phyloP scores from a whole-genome alignment of 2,329 filamentous ascomycete genomes.

The Nigrospora osmanthi region DNA sequence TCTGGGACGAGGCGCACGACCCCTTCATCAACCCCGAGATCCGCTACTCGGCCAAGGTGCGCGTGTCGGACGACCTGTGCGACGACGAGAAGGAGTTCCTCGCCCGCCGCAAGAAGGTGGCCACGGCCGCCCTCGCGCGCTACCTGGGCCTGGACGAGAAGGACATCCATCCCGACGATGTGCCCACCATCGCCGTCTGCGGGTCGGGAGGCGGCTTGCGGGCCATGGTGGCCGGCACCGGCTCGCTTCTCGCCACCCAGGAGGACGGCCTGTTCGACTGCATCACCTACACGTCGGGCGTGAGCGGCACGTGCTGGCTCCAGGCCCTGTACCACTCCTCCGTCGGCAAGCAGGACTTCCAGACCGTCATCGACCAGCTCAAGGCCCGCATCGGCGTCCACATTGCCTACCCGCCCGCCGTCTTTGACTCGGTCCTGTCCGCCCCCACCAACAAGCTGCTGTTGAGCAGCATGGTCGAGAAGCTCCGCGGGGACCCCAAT shows the following conservation, averaged over 20 bases:
- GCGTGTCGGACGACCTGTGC: slow-evolving; percentile 75
- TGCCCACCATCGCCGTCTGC: slow-evolving; percentile 88
- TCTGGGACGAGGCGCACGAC: slow-evolving; percentile 88
- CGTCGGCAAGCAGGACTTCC: slow-evolving; percentile 60
- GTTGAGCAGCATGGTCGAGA: slow-evolving; percentile 82
- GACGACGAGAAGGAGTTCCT: slow-evolving; percentile 74
- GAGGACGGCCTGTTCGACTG: slow-evolving; percentile 91
- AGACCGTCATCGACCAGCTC: slow-evolving; percentile 70
- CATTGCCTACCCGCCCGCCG: slow-evolving; percentile 84
- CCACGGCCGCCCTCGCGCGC: slow-evolving; percentile 65
- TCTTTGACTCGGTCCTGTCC: slow-evolving; percentile 72
- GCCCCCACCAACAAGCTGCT: slow-evolving; percentile 91
- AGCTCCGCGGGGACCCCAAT: slow-evolving; percentile 72
- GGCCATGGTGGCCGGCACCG: slow-evolving; percentile 83
- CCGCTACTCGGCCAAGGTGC: slow-evolving; percentile 68
- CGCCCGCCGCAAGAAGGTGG: slow-evolving; percentile 57
- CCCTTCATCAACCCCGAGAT: slow-evolving; percentile 82
- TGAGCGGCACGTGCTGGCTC: slow-evolving; percentile 94
- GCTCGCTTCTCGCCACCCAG: slow-evolving; percentile 75
- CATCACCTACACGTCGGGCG: slow-evolving; percentile 87
- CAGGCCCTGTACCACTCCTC: slow-evolving; percentile 83
- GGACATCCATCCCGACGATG: slow-evolving; percentile 85
- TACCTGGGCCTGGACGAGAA: slow-evolving; percentile 74
- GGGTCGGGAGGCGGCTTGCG: slow-evolving; percentile 87
- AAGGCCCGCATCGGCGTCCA: slow-evolving; percentile 80